Conservation (phyloP, 306 rosid genomes). For the Abrus pulchellus region DNA sequence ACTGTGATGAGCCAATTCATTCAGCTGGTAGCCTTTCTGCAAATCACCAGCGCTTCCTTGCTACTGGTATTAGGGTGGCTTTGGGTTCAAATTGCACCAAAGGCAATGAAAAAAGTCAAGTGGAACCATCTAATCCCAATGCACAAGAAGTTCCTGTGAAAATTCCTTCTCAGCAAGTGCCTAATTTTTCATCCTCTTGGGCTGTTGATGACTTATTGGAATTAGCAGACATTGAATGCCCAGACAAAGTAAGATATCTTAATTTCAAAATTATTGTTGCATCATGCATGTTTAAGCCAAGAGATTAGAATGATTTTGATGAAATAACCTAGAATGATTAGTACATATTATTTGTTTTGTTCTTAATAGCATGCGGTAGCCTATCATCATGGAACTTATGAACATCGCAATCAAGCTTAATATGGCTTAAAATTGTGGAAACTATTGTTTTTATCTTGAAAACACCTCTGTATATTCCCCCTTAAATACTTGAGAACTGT, state of each 20-base stretch:
- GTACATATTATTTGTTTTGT: not conserved
- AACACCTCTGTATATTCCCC: not conserved
- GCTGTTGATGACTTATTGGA: constrained; percentile 87
- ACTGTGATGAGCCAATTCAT: constrained; percentile 94
- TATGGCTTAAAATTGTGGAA: not conserved
- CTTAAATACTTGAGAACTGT: no score
- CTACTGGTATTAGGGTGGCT: constrained; percentile 94
- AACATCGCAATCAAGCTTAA: not conserved
- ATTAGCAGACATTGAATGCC: constrained; percentile 70
- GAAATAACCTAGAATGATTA: constrained; percentile 6
- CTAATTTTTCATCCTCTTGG: constrained; percentile 75
- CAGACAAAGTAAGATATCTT: constrained; percentile 67
- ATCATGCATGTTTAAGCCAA: not conserved
- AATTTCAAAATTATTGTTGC: not conserved
- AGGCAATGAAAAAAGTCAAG: constrained; percentile 56
- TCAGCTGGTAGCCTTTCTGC: constrained; percentile 77
- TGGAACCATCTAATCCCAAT: constrained; percentile 76
- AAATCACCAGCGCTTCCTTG: constrained; percentile 92
- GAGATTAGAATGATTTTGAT: constrained; percentile 17
- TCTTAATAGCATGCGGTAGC: not conserved
- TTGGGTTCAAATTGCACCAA: constrained; percentile 67
- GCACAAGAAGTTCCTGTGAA: constrained; percentile 60
- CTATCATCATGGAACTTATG: not conserved
- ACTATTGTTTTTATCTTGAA: not conserved
- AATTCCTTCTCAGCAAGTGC: constrained; percentile 62